Conservation (phyloP, 805 yeast genomes). For the Deakozyma indianensis region DNA sequence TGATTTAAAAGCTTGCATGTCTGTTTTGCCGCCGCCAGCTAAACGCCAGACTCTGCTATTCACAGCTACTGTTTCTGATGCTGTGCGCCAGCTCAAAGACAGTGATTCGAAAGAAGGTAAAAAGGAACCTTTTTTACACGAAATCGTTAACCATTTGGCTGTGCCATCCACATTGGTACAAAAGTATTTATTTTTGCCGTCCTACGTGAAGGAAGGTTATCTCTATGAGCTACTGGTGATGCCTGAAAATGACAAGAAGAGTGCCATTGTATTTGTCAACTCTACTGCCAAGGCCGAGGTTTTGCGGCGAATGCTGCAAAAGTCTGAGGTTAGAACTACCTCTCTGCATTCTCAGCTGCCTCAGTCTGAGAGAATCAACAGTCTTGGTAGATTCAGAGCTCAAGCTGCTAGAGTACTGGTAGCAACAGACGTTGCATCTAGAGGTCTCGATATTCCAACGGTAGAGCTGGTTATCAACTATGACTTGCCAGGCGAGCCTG, state of each 20-base stretch:
- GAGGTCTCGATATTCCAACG: slow-evolving; percentile 93
- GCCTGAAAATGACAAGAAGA: slow-evolving; percentile 46
- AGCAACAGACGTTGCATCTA: slow-evolving; percentile 94
- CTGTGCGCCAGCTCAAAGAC: slow-evolving; percentile 68
- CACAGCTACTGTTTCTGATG: slow-evolving; percentile 92
- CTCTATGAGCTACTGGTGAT: slow-evolving; percentile 52
- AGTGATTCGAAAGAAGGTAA: slow-evolving; percentile 41
- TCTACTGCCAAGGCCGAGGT: slow-evolving; percentile 84
- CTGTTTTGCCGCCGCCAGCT: slow-evolving; percentile 52
- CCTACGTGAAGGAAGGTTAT: slow-evolving; percentile 82
- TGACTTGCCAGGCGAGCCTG: slow-evolving; percentile 92
- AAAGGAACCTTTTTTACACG: slow-evolving; percentile 51
- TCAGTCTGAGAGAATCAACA: slow-evolving; percentile 79
- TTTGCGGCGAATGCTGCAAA: slow-evolving; percentile 58
- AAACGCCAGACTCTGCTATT: slow-evolving; percentile 79
- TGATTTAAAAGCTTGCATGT: slow-evolving; percentile 61
- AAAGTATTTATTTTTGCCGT: slow-evolving; percentile 64
- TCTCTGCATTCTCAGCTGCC: slow-evolving; percentile 92
- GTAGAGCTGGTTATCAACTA: slow-evolving; percentile 84
- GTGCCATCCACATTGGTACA: slow-evolving; percentile 61
- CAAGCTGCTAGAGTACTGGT: slow-evolving; percentile 85
- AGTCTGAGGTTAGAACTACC: slow-evolving; percentile 66
- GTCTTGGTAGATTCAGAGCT: slow-evolving; percentile 85
- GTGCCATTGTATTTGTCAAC: slow-evolving; percentile 82
- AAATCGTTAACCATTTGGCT: slow-evolving; percentile 65